Base-by-base conservation (phyloP, 2,329 filamentous ascomycete species). In the Aspergillus ibericus region DNA sequence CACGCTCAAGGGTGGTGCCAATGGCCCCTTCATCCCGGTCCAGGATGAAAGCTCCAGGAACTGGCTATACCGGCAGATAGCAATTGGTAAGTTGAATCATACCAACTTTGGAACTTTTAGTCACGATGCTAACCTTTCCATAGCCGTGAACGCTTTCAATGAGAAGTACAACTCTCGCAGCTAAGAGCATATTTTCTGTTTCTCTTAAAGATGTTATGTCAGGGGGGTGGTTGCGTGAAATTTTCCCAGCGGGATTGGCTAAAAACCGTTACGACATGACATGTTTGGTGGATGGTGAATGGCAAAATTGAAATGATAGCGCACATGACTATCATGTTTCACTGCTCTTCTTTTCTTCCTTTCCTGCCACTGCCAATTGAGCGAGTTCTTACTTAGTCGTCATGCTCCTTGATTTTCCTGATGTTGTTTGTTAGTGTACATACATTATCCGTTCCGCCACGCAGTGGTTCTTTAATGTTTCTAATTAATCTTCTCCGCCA, bases 21-120 rank as follows among this genome's bases (percentile, higher is more conserved):
- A 96, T 72, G 95, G 95, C 0, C 95, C 95, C 2, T 99, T 98
- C 71, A 88, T 99, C 6, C 95, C 95, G 0, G 90, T 98, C 5
- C 88, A 87, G n/a, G 92, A 96, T 68, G 93, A 97, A 75, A 90
- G 88, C 59, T 80, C 80, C 48, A 77, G 86, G 69, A 88, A 88
- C 69, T 88, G 85, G 85, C 75, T 88, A 64, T 88, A 88, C 66
- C 80, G 76, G 63, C 86, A 88, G 74, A 85, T 88, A 70, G 85
- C 85, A 52, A 78, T 88, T 69, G 78, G 78, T 80, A 63, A 73
- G 77, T 74, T 10, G 18, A 25, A 6, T 13, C 50, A 6, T 42
- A 16, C 42, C 20, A 4, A 38, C n/a, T n/a, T 13, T 15, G 2
- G 42, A 22, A 35, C 34, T 16, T 4, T 15, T 22, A 27, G 5